Evolutionary conservation across 257 asterid species (phyloP), one percentile per base, ranked within the genome.

Genomic region (Plantago major): DNA sequence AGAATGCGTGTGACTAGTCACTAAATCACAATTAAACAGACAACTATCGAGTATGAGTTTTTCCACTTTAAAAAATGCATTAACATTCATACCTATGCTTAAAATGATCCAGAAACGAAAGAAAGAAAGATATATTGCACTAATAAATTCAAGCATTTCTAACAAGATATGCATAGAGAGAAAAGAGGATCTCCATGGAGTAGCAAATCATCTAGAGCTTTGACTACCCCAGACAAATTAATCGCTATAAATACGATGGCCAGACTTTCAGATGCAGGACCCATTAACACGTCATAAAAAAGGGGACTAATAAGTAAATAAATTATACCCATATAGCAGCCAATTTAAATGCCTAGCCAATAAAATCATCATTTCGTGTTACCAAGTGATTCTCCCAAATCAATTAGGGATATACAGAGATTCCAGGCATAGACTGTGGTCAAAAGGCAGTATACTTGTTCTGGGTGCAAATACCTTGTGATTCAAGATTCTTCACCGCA

Each of bases 401-500:
- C 40, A 33, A 4, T 1, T 33, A 33, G 3, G 40, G 40, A 33
- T 33, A 33, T 33, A 33, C 40, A 33, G 40, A 33, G 40, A 33
- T 7, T 0, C 40, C 6, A 7, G 40, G 40, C 40, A 33, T 33
- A 0, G 8, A 33, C 40, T 4, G 40, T 33, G 40, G 3, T 10
- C 1, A 9, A n/a, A 10, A 17, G 19, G 16, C 16, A 17, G 46
- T 11, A 46, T 37, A 30, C 33, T 52, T 30, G 70, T 55, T 71
- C 54, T 47, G 48, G 30, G 15, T 50, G 47, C 33, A 46, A 44
- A 65, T 64, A 89, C 96, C 97, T 80, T 71, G 83, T 43, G 75
- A 64, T 64, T 85, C 97, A 16, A 64, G 53, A 73, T 69, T 81
- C 77, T 81, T 87, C 58, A 69, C 68, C n/a, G 76, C 53, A 63